These are phyloP conservation scores for Arachis monticola DNA, from an alignment of 331 rosid genomes.

Conservation along the genomic window DNA sequence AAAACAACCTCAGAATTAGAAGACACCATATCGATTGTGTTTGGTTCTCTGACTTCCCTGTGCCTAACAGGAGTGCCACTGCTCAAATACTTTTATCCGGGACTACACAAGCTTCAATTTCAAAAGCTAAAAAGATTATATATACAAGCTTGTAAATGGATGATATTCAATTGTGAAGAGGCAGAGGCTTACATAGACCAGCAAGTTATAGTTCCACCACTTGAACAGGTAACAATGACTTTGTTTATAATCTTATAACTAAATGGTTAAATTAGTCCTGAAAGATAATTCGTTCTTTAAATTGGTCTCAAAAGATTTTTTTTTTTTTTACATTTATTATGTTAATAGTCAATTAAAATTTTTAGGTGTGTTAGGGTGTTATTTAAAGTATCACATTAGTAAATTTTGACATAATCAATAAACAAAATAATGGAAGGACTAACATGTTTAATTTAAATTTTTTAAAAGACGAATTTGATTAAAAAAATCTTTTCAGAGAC, in stretches of 20 bases:
- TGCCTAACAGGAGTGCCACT: not conserved
- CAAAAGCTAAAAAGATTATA: not conserved
- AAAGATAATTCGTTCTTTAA: not conserved
- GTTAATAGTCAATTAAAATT: too few relatives aligned
- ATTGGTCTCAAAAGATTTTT: too few relatives aligned
- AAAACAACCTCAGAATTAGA: not conserved
- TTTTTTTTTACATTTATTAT: too few relatives aligned
- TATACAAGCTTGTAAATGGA: not conserved
- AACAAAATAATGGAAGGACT: too few relatives aligned
- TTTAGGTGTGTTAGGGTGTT: too few relatives aligned
- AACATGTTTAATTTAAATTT: too few relatives aligned
- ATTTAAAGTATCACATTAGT: too few relatives aligned
- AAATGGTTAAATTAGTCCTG: not conserved
- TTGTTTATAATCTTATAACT: not conserved
- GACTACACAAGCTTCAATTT: not conserved
- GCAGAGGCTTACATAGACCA: not conserved
- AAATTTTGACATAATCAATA: too few relatives aligned
- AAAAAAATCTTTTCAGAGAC: too few relatives aligned
- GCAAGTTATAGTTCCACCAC: conserved; percentile 11
- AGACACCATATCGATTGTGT: not conserved
- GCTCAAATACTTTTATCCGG: conserved; percentile 22
- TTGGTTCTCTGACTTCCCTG: not conserved
- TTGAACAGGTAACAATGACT: conserved; percentile 24
- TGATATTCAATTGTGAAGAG: not conserved
- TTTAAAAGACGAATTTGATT: too few relatives aligned